Base-by-base conservation (phyloP, 768 basidiomycete species). In the Amanita thiersii region DNA sequence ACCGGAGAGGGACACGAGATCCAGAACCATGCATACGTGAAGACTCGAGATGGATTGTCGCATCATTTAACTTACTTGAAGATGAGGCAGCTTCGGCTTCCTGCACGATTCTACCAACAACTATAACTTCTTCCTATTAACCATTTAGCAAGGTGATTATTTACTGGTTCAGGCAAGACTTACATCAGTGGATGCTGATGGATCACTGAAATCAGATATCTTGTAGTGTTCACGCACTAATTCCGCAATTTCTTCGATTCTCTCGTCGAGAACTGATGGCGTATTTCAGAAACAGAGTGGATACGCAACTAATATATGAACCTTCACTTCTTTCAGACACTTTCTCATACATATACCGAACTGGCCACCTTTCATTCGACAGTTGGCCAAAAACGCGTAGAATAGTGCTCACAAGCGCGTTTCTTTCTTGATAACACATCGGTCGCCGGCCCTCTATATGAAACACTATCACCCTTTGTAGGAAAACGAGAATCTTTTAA, bases 291-390 rank as follows among this genome's bases (percentile, higher is more conserved):
- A 38, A 18, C 23, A 43, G 11, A 3, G 23, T 19, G 19, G 38
- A 26, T 31, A 10, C 3, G 26, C 14, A 23, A 14, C 1, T 26
- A 11, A 26, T 7, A 12, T 8, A 51, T 58, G 37, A 50, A 89
- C 91, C 80, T 70, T 84, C 84, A 47, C 88, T 83, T 34, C 92
- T 69, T 54, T 87, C 86, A 1, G 78, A 77, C 18, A 85, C 70
- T 62, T 88, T 91, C 59, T 97, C 92, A 54, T 86, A 91, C 92
- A 94, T 93, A 58, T 97, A 98, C 20, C 86, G 76, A 70, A 82
- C 85, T 88, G 50, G 18, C 26, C 28, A 18, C 15, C 6, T 9
- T 34, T 26, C 36, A 49, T 19, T 39, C 18, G 31, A 5, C 28
- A 19, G 18, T 18, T 35, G 8, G 41, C 36, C 11, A 24, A 34